Evolutionary conservation across 768 basidiomycete species (phyloP), one percentile per base, ranked within the genome.

Genomic region (Termitomyces sp.): DNA sequence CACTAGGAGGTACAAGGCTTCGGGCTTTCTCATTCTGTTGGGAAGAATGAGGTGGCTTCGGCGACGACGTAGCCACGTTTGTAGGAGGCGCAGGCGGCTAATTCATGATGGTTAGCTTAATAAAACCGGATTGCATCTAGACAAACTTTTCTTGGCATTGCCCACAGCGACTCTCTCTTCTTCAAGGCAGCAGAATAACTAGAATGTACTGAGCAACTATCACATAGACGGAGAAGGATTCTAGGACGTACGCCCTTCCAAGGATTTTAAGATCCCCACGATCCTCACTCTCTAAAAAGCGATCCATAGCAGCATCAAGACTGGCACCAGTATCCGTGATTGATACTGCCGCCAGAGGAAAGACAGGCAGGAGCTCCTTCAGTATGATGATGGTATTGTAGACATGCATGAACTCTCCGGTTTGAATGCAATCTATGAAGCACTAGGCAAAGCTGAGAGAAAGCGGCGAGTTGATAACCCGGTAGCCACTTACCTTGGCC

Each of bases 341-440:
- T 10, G 57, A 58, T 31, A 87, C 82, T 12, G 82, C 73, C 18
- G 84, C 81, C 10, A 90, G 67, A 28, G 96, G 96, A 73, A 97
- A 97, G 51, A 92, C 88, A 1, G 91, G 87, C 31, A 94, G 79
- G 22, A 98, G 84, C 69, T 97, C 92, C 66, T 94, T 92, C 61
- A 97, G 78, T 29, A 99, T 87, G 39, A 95, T 84, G 71, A 98
- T 90, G n/a, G 92, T 82, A 68, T 99, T 99, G 72, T 96, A 95
- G 54, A 98, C 91, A 65, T 94, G 94, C 90, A 98, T 96, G 70
- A 95, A 98, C 66, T 95, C 95, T 51, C 83, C 84, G 2, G 94
- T 88, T 65, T 87, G 81, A 60, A 98, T 87, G 67, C 90, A 94
- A 33, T 85, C 87, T 20, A 80, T 76, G 62, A 98, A 84, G 56